These are phyloP conservation scores for Loxodes magnus DNA, from an alignment of 73 alveolate species.

Conservation along the genomic window DNA sequence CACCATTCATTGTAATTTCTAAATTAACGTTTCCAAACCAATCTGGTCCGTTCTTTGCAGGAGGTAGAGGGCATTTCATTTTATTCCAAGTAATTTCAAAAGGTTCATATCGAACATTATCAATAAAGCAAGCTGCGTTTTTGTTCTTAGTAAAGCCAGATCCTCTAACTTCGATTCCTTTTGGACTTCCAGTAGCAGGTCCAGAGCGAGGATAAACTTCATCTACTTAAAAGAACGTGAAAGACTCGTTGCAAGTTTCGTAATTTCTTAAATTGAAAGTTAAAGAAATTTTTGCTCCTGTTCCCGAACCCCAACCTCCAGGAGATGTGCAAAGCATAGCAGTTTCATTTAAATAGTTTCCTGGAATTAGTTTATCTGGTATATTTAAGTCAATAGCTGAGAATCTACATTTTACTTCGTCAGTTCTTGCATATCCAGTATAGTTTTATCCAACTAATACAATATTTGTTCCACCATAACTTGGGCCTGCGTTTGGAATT, in stretches of 20 bases:
- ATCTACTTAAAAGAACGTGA: conserved; percentile 61
- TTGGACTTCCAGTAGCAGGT: conserved; percentile 82
- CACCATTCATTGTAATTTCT: conserved; percentile 60
- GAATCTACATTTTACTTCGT: conserved; percentile 73
- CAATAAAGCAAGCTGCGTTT: conserved; percentile 49
- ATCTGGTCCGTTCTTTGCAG: conserved; percentile 34
- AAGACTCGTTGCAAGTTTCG: conserved; percentile 42
- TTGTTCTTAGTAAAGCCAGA: conserved; percentile 62
- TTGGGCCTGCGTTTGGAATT: conserved; percentile 70
- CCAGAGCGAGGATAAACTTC: conserved; percentile 67
- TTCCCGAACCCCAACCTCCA: conserved; percentile 83
- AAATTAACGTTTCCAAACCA: conserved; percentile 70
- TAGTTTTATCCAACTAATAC: conserved; percentile 60
- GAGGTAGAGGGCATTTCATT: conserved; percentile 65
- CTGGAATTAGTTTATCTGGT: conserved; percentile 48
- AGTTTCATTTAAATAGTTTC: conserved; percentile 34
- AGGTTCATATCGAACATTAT: conserved; percentile 38
- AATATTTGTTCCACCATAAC: conserved; percentile 79
- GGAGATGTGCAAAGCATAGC: conserved; percentile 79
- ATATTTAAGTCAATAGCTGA: conserved; percentile 30
- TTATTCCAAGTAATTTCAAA: conserved; percentile 37
- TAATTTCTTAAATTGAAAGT: conserved; percentile 81
- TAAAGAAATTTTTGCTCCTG: conserved; percentile 59
- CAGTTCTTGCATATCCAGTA: conserved; percentile 54
- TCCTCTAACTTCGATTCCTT: conserved; percentile 56